phyloP scores from a whole-genome alignment of 2,329 filamentous ascomycete species.

The Mycogone perniciosa region DNA sequence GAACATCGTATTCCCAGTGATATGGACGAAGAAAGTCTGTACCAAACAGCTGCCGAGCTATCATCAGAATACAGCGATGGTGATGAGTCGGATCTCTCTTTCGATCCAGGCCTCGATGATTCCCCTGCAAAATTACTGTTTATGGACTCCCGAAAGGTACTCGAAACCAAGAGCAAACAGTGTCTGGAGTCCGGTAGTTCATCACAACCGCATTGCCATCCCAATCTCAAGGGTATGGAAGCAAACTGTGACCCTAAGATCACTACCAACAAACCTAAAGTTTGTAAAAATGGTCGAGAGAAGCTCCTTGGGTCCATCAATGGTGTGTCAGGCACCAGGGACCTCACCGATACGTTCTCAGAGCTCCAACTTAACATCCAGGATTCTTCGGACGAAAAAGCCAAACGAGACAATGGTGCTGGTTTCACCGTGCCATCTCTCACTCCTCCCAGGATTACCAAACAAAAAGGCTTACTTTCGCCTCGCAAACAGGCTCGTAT shows the following conservation, averaged over 20 bases:
- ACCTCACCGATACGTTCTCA: neutral
- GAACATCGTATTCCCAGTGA: neutral
- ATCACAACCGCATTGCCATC: too few species aligned
- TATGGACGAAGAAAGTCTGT: conserved; percentile 19
- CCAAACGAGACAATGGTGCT: neutral
- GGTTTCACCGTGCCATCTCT: neutral
- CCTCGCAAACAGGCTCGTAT: conserved; percentile 33
- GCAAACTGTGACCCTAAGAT: too few species aligned
- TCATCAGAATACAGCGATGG: conserved; percentile 14
- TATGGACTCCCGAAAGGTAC: too few species aligned
- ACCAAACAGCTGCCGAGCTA: conserved; percentile 20
- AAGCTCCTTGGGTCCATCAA: too few species aligned
- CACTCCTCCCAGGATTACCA: neutral
- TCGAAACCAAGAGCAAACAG: too few species aligned
- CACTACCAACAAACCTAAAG: too few species aligned
- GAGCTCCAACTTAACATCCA: neutral
- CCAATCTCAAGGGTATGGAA: too few species aligned
- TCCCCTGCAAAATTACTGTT: too few species aligned
- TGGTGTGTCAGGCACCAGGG: too few species aligned
- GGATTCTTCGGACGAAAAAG: neutral
- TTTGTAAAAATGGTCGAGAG: too few species aligned
- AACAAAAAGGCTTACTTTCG: conserved; percentile 20
- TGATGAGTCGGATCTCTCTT: conserved; percentile 3
- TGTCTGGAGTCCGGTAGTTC: too few species aligned
- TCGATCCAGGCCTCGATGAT: too few species aligned